Evolutionary conservation across 108 stramenopile genomes (phyloP).

Genomic region (Epipyxis sp.): DNA sequence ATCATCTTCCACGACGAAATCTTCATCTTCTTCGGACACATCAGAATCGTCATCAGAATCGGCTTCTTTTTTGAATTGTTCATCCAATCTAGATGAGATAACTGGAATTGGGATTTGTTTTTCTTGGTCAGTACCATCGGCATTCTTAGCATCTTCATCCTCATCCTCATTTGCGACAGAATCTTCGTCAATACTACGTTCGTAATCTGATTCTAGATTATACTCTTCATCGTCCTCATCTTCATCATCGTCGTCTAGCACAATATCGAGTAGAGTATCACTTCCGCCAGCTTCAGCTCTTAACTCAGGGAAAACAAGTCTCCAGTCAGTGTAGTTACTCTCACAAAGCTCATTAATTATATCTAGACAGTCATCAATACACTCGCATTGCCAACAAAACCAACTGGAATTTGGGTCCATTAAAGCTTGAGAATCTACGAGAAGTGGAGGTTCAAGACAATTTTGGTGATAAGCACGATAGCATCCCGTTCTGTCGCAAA

Average conservation of each 20-base stretch:
- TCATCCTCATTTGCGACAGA: not conserved
- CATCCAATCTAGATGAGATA: not conserved
- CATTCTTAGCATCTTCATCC: not conserved
- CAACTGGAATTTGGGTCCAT: not conserved
- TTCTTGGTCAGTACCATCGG: not conserved
- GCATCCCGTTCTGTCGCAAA: constrained; percentile 17
- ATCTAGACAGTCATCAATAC: constrained; percentile 27
- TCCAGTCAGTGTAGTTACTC: not conserved
- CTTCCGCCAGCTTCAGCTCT: not conserved
- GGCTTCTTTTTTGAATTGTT: not conserved
- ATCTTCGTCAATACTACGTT: not conserved
- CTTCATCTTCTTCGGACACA: not conserved
- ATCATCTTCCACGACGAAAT: not conserved
- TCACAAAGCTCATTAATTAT: constrained; percentile 2
- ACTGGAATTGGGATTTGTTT: not conserved
- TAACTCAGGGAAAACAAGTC: not conserved
- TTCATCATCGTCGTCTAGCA: constrained; percentile 11
- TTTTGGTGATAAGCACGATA: constrained; percentile 21
- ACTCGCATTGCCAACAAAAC: constrained; percentile 36
- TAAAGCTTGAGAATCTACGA: not conserved
- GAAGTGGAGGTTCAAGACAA: constrained; percentile 21
- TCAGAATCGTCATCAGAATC: not conserved
- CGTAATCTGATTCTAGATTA: not conserved
- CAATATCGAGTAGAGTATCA: not conserved
- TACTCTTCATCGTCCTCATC: constrained; percentile 8